These are phyloP conservation scores for Silene coronaria DNA, from an alignment of 179 eudicot species.

Conservation along the genomic window DNA sequence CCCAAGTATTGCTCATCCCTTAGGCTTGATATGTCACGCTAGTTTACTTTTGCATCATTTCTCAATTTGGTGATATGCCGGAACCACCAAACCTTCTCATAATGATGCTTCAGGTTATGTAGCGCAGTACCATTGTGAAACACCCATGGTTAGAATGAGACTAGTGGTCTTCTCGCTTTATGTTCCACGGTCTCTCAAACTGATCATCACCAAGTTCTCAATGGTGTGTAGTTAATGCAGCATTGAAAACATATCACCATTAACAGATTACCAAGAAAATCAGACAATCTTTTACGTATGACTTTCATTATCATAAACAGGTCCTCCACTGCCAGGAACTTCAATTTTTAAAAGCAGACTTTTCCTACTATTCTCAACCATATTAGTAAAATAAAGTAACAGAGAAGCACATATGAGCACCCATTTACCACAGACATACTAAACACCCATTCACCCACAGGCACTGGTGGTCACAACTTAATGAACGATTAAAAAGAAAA, in stretches of 20 bases:
- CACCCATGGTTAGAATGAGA: background rate
- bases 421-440: background rate
- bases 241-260: no score
- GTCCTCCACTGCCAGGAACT: no score
- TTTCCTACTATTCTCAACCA: no score
- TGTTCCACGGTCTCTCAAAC: background rate
- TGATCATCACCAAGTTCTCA: background rate
- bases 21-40: conserved; percentile 59
- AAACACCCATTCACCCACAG: background rate
- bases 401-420: background rate
- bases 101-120: conserved; percentile 14
- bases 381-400: background rate
- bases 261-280: no score
- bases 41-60: conserved; percentile 47
- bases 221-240: no score
- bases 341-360: no score
- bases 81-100: conserved; percentile 20
- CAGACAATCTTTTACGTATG: no score
- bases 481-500: background rate
- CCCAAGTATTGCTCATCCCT: conserved; percentile 39
- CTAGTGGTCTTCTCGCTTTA: background rate
- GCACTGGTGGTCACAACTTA: background rate
- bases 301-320: no score
- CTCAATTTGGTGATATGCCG: conserved; percentile 17
- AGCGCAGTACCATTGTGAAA: background rate